Conservation (phyloP, 768 basidiomycete genomes). For the Leccinum obscurum region DNA sequence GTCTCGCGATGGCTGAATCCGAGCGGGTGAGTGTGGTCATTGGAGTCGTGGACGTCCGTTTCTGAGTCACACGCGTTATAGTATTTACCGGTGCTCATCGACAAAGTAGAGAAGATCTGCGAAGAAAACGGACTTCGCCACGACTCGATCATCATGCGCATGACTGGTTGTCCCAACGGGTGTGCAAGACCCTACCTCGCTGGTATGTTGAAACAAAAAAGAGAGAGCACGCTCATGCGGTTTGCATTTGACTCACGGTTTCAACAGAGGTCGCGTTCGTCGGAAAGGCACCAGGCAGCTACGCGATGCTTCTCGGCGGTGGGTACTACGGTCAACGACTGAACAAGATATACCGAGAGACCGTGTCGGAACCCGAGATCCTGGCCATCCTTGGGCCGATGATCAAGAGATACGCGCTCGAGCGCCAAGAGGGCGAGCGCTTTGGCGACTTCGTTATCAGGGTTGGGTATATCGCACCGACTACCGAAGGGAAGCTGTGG, state of each 20-base stretch:
- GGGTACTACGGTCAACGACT: constrained; percentile 93
- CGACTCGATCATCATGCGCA: constrained; percentile 96
- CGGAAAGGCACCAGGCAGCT: constrained; percentile 91
- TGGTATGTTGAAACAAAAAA: constrained; percentile 43
- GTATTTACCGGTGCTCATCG: constrained; percentile 90
- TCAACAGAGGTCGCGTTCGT: constrained; percentile 87
- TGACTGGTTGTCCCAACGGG: constrained; percentile 97
- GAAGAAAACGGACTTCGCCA: constrained; percentile 92
- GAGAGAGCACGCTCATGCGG: neutral
- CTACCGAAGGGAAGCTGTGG: constrained; percentile 81
- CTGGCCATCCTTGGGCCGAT: constrained; percentile 86
- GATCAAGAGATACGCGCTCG: constrained; percentile 92
- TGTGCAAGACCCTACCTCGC: constrained; percentile 93
- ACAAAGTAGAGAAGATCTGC: constrained; percentile 93
- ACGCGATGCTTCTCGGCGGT: constrained; percentile 94
- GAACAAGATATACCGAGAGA: constrained; percentile 95
- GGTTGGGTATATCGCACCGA: constrained; percentile 86
- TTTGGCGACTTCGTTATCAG: constrained; percentile 97
- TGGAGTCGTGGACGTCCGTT: constrained; percentile 17
- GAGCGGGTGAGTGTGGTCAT: constrained; percentile 49
- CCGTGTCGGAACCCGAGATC: constrained; percentile 89
- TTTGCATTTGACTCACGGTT: neutral
- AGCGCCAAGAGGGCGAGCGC: constrained; percentile 81
- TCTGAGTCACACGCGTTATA: constrained; percentile 42
- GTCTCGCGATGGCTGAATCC: constrained; percentile 79